These are phyloP conservation scores for Penicillium alfredii DNA, from an alignment of 495 filamentous ascomycete genomes.

Conservation along the genomic window DNA sequence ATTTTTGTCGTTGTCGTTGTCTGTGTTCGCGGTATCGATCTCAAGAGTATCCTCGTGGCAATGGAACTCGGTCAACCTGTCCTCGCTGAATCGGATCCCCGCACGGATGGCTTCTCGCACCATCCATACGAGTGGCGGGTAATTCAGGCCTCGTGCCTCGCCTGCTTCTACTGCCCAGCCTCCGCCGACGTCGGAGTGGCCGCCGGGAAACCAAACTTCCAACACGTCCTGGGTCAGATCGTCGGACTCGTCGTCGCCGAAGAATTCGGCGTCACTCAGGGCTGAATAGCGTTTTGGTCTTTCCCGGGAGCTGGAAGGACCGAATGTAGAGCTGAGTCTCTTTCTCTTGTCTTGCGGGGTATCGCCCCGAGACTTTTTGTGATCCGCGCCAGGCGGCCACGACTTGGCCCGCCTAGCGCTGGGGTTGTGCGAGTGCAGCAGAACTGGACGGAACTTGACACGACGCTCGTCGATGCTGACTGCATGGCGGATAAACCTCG, in stretches of 20 bases:
- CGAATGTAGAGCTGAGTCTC: no score
- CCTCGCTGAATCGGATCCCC: conserved; percentile 55
- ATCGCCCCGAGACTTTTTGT: no score
- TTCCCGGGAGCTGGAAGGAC: no score
- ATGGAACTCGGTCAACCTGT: conserved; percentile 51
- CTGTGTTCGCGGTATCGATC: neutral
- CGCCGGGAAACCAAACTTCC: conserved; percentile 37
- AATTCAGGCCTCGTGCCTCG: conserved; percentile 50
- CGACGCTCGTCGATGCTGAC: conserved; percentile 42
- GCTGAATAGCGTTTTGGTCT: no score
- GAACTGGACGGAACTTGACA: conserved; percentile 35
- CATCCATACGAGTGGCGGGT: conserved; percentile 70
- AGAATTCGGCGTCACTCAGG: no score
- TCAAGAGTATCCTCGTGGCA: conserved; percentile 34
- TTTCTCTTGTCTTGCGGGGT: no score
- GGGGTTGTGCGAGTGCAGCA: no score
- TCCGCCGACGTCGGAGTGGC: conserved; percentile 42
- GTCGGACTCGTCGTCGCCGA: neutral
- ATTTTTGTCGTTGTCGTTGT: neutral
- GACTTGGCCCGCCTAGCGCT: no score
- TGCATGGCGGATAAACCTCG: conserved; percentile 36
- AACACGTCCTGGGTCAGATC: conserved; percentile 20
- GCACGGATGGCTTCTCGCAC: conserved; percentile 62
- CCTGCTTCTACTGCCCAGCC: conserved; percentile 25
- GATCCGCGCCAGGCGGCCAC: no score